Evolutionary conservation across 768 basidiomycete species (phyloP), one percentile per base, ranked within the genome.

Genomic region (Boletus rubescentipes): DNA sequence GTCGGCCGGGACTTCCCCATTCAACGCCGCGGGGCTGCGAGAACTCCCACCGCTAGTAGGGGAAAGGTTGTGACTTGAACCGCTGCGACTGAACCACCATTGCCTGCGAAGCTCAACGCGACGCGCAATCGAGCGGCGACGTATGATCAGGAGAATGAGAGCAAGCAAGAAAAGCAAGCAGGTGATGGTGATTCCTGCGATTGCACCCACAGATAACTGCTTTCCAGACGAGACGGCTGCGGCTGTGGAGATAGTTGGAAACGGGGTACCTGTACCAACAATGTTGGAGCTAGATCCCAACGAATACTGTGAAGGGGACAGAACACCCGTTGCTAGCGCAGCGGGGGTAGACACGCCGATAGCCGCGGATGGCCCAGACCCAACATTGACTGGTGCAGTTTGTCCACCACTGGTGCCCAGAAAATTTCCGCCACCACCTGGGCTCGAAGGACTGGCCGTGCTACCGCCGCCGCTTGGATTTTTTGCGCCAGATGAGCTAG

Each of bases 21-120:
- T 63, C 41, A 55, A 55, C 38, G 49, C 47, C 16, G 37, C 51
- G 31, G 62, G 53, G 26, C 46, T 55, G 29, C 29, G 58, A 40
- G 60, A 50, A 30, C 51, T 52, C 35, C 58, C 59, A 45, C 44
- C 31, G 5, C 48, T 61, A 12, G 60, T 50, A 29, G 53, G 6
- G 18, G 53, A 46, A 16, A 49, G 53, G 35, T 39, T 50, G 21
- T 48, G 29, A 23, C 40, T 36, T 0, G 37, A 44, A 35, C 23
- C 20, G 21, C 67, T 60, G 11, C 70, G 59, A 10, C 65, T 54
- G 51, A 73, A 73, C 78, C 80, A 81, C 81, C 81, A 82, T 9
- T 60, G 60, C 26, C 67, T 71, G 49, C 74, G 73, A 20, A 75
- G 73, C 37, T 79, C 70, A 18, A 70, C 54, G 12, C 83, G 79